Base-by-base conservation (phyloP, 768 basidiomycete species). In the Mrakia gelida region DNA sequence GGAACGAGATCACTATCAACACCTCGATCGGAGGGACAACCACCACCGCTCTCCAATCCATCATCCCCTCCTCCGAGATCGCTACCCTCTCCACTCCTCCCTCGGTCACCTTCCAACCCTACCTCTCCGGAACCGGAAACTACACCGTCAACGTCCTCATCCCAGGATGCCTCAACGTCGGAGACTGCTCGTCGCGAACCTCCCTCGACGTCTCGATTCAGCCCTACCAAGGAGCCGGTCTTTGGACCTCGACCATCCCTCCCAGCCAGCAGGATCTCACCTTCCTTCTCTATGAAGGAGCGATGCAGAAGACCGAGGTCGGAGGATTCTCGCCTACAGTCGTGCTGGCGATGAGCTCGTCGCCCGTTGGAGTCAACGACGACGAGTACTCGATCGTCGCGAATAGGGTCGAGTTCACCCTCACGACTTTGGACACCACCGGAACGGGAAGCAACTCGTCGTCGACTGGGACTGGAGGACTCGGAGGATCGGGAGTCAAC, bases 1-100 rank as follows among this genome's bases (percentile, higher is more conserved):
- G 96, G 96, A 86, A 82, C 0, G 86, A 87, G 26, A 87, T 89
- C 81, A 85, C 88, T 61, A 90, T 88, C 32, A 87, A 88, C 75
- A 96, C 94, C 3, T 81, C 87, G 79, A 93, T 96, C 70, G 86
- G 94, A 0, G 96, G 90, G 21, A 97, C 96, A 8, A 88, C 87
- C 0, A 91, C 94, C 80, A 86, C 87, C 3, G 90, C 95, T 67
- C 88, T 95, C 26, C 88, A 91, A 32, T 88, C 94, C 23, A 86
- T 86, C 0, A 88, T 94, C 18, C 81, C 86, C 43, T 91, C 91
- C 0, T 80, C 88, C 1, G 84, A 88, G 41, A 89, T 88, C n/a
- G 93, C 97, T 21, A 90, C 88, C 52, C 89, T 96, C 83, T 95
- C 92, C 0, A 97, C 93, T 91, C 88, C 89, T 84, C 95, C 95